Evolutionary conservation across 768 basidiomycete species (phyloP), one percentile per base, ranked within the genome.

Genomic region (Grammothele lineata): DNA sequence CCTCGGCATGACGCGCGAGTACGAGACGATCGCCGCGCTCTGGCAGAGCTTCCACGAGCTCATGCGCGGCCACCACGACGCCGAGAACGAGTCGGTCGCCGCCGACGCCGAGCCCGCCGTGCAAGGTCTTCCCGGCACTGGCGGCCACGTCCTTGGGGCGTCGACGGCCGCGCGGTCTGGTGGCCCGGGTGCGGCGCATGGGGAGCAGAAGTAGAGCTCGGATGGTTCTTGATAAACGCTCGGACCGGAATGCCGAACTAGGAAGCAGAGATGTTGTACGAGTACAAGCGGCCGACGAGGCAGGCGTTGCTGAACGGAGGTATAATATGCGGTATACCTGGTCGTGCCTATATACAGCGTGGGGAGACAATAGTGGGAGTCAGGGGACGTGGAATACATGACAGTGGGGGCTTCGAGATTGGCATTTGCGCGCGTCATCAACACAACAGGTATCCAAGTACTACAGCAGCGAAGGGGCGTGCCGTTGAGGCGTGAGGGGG

Each of bases 1-100:
- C 2, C 70, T 86, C 21, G 89, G 89, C 9, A 94, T 95, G 80
- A 92, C 93, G 5, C 83, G 82, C 48, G 93, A 94, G 71, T 93
- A 95, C 63, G 80, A 86, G 41, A 92, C 87, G 2, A 90, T 94
- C 34, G 89, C 92, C 3, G 73, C 79, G 2, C 71, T 96, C 40
- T 94, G 92, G 91, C 75, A 81, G 48, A 80, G 77, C 56, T 92
- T 91, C 55, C 83, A 89, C 57, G 70, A 83, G 47, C 70, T 92
- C 54, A 91, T 91, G 87, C 75, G 75, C 21, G 58, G 62, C 21
- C 59, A 64, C 37, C 54, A 53, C 37, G 58, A 62, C 34, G n/a
- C n/a, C n/a, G n/a, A n/a, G n/a, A n/a, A n/a, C n/a, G 62, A 65
- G 48, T 43, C 43, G 3, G 43, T 37, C 7, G 37, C 46, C 11